phyloP scores from a whole-genome alignment of 2,329 filamentous ascomycete species.

The Venturia asperata region DNA sequence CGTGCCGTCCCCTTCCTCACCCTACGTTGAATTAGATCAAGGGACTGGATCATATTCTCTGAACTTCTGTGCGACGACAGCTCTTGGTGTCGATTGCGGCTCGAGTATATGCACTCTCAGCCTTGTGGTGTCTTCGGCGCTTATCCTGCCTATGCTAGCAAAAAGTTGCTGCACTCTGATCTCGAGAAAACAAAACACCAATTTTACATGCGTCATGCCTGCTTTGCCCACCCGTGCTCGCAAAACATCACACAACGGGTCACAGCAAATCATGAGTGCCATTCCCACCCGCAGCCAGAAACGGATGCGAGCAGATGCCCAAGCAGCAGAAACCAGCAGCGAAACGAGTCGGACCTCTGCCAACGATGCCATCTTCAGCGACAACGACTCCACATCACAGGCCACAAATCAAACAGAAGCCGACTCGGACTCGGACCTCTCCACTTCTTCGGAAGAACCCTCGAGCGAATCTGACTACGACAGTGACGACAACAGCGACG shows the following conservation, averaged over 20 bases:
- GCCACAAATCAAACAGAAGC: slow-evolving; percentile 10
- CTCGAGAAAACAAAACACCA: neutral
- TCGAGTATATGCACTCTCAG: neutral
- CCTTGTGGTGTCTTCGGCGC: neutral
- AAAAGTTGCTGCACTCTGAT: neutral
- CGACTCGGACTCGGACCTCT: slow-evolving; percentile 14
- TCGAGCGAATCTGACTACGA: slow-evolving; percentile 23
- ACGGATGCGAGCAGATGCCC: neutral
- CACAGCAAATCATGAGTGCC: neutral
- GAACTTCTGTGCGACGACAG: neutral
- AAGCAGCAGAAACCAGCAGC: slow-evolving; percentile 12
- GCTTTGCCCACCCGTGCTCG: neutral
- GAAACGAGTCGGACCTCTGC: slow-evolving; percentile 8
- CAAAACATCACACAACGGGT: neutral
- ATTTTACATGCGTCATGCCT: neutral
- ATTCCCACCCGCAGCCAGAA: neutral
- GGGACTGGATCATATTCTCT: neutral
- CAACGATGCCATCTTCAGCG: slow-evolving; percentile 12
- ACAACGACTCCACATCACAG: slow-evolving; percentile 14
- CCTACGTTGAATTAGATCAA: neutral
- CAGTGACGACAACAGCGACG: slow-evolving; percentile 24
- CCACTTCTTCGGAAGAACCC: slow-evolving; percentile 24
- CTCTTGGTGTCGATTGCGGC: neutral
- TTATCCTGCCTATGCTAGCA: neutral
- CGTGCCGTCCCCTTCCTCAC: neutral